phyloP scores from a whole-genome alignment of 192 early-diverging fungal species.

The Coemansia sp. region DNA sequence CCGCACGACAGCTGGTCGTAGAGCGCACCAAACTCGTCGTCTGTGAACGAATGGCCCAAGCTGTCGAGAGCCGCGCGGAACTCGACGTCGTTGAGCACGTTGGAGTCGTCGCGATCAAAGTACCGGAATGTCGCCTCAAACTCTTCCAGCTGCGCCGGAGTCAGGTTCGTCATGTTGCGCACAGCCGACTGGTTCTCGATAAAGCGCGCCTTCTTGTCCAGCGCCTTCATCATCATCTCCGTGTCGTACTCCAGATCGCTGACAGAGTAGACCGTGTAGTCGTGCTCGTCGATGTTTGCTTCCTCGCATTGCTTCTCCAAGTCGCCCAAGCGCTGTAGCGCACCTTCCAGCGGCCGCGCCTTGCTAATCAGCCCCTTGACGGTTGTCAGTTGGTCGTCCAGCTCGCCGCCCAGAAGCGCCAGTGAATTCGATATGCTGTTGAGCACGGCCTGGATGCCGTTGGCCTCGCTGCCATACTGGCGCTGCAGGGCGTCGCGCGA shows the following conservation, averaged over 20 bases:
- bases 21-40: slow-evolving; percentile 71
- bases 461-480: slow-evolving; percentile 83
- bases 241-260: slow-evolving; percentile 91
- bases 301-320: slow-evolving; percentile 72
- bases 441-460: slow-evolving; percentile 73
- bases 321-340: slow-evolving; percentile 61
- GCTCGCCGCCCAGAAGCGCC: slow-evolving; percentile 73
- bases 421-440: slow-evolving; percentile 71
- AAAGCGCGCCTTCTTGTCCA: slow-evolving; percentile 81
- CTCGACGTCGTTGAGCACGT: slow-evolving; percentile 74
- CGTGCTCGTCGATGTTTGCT: slow-evolving; percentile 92
- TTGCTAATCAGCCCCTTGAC: slow-evolving; percentile 64
- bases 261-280: slow-evolving; percentile 89
- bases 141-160: slow-evolving; percentile 90
- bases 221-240: slow-evolving; percentile 73
- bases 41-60: slow-evolving; percentile 71
- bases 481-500: slow-evolving; percentile 77
- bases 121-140: slow-evolving; percentile 88
- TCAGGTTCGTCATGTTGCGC: slow-evolving; percentile 90
- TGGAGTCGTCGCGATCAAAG: slow-evolving; percentile 88
- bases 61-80: slow-evolving; percentile 87
- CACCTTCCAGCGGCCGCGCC: slow-evolving; percentile 57
- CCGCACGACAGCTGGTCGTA: slow-evolving; percentile 68
- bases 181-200: slow-evolving; percentile 97
- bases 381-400: slow-evolving; percentile 68